Conservation (phyloP, 2,329 filamentous ascomycete genomes). For the Stachybotrys echinatus region DNA sequence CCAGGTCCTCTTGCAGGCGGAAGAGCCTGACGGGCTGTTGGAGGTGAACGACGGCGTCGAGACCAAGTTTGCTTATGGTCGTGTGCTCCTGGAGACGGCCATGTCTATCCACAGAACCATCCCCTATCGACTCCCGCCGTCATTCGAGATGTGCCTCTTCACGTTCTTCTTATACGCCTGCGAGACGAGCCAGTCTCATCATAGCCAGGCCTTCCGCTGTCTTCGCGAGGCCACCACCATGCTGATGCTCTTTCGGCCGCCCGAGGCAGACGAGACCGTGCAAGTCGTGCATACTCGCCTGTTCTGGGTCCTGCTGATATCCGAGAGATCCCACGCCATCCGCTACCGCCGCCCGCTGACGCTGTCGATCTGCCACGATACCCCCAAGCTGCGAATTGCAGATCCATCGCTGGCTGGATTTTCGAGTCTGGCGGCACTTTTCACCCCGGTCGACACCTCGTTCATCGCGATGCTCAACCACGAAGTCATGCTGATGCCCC, state of each 20-base stretch:
- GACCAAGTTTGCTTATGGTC: constrained; percentile 30
- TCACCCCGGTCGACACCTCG: constrained; percentile 33
- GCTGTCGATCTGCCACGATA: constrained; percentile 32
- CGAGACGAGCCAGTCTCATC: constrained; percentile 34
- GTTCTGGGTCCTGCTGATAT: constrained; percentile 39
- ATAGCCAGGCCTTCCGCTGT: constrained; percentile 36
- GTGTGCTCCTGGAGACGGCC: constrained; percentile 29
- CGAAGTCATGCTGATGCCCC: constrained; percentile 24
- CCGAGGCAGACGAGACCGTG: constrained; percentile 16
- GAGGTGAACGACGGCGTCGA: constrained; percentile 26
- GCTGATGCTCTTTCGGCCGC: constrained; percentile 26
- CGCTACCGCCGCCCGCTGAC: constrained; percentile 38
- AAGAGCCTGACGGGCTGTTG: constrained; percentile 25
- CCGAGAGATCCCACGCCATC: constrained; percentile 38
- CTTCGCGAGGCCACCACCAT: constrained; percentile 37
- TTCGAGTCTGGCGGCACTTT: constrained; percentile 33
- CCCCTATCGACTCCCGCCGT: constrained; percentile 26
- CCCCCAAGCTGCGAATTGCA: constrained; percentile 22
- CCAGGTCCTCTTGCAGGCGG: constrained; percentile 35
- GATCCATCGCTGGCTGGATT: constrained; percentile 29
- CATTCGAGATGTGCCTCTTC: constrained; percentile 32
- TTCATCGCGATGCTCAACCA: constrained; percentile 36
- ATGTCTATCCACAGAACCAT: constrained; percentile 27
- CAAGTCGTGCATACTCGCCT: constrained; percentile 26
- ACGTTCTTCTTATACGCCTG: constrained; percentile 40